These are phyloP conservation scores for Kwoniella botswanensis DNA, from an alignment of 768 basidiomycete species.

Conservation along the genomic window DNA sequence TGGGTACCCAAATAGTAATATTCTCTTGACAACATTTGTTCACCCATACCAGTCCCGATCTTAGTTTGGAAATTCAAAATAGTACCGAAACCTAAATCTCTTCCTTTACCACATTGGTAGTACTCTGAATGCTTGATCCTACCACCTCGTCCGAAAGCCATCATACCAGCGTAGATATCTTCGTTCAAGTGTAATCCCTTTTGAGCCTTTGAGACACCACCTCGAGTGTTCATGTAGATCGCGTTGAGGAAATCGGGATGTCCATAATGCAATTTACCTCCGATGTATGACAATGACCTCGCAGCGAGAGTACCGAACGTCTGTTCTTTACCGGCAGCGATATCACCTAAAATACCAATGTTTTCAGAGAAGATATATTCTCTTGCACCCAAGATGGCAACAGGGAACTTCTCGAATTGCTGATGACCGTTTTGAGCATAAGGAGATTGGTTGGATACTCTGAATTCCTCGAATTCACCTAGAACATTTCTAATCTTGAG, in stretches of 20 bases:
- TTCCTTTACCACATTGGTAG: constrained; percentile 98
- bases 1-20: constrained; percentile 99
- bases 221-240: constrained; percentile 96
- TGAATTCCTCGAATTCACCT: constrained; percentile 94
- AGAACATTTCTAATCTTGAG: constrained; percentile 99
- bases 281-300: constrained; percentile 93
- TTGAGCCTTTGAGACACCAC: constrained; percentile 98
- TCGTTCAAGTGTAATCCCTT: constrained; percentile 99
- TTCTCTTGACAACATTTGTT: constrained; percentile 98
- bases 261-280: constrained; percentile 97
- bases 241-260: constrained; percentile 99
- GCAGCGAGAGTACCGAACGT: constrained; percentile 99
- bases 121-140: constrained; percentile 99
- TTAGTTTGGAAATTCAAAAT: constrained; percentile 99
- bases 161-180: constrained; percentile 99
- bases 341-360: constrained; percentile 96
- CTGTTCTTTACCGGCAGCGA: constrained; percentile 98
- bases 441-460: constrained; percentile 81
- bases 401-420: constrained; percentile 84
- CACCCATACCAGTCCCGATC: constrained; percentile 99
- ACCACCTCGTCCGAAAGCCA: constrained; percentile 92
- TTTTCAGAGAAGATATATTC: constrained; percentile 99
- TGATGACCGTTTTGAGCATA: constrained; percentile 88
- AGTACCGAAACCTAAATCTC: constrained; percentile 98
- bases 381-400: constrained; percentile 96